Evolutionary conservation across 75 land plant species (phyloP).

Genomic region (Picea glauca): DNA sequence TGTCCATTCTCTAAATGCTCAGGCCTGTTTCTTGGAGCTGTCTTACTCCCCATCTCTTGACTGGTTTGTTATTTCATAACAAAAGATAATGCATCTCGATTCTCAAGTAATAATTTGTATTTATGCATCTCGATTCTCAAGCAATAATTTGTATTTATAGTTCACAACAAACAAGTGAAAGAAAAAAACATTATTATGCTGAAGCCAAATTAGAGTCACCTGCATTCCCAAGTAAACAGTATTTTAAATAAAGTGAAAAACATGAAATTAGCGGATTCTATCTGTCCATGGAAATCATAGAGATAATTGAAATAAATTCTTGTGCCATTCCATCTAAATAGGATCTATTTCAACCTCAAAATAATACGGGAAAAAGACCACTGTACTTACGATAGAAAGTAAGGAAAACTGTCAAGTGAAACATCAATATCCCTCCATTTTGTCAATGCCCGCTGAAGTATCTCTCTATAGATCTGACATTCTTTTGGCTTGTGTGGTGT

Average conservation of each 20-base stretch:
- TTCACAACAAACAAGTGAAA: neutral
- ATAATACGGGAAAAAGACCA: neutral
- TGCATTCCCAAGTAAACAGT: neutral
- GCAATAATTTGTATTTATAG: neutral
- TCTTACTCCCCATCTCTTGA: neutral
- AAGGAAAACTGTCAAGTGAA: constrained; percentile 29
- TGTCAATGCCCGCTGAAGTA: constrained; percentile 23
- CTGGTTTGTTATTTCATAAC: neutral
- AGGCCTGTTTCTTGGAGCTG: neutral
- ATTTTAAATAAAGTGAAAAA: neutral
- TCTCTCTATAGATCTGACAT: constrained; percentile 30
- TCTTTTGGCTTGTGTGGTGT: constrained; percentile 30
- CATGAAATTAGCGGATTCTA: neutral
- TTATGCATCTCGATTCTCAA: too few species aligned
- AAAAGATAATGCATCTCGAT: neutral
- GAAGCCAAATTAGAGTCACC: neutral
- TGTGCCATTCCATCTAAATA: neutral
- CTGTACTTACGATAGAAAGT: constrained; percentile 26
- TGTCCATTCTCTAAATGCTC: too few species aligned
- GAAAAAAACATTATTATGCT: neutral
- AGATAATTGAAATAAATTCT: neutral
- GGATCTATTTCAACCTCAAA: neutral
- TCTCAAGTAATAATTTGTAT: neutral
- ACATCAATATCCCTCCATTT: constrained; percentile 40
- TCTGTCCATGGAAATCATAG: neutral